Evolutionary conservation across 176 grass and related monocot species (phyloP).

Genomic region (Pharus latifolius): DNA sequence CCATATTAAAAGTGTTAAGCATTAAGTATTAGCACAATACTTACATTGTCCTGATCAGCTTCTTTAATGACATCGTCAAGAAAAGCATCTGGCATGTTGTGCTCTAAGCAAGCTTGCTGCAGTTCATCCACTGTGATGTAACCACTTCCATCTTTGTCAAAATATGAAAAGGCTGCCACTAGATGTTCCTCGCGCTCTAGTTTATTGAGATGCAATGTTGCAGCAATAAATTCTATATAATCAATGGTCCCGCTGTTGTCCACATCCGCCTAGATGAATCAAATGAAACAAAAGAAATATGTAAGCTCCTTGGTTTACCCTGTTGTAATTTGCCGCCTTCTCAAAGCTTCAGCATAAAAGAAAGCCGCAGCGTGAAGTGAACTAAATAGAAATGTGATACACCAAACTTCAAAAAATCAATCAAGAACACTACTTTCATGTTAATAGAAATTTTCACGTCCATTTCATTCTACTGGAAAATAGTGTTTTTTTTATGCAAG

Average conservation of each 20-base stretch:
- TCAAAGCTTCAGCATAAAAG: conserved; percentile 6
- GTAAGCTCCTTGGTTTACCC: conserved; percentile 6
- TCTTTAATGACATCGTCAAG: conserved; percentile 97
- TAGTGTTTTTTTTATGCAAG: too few species aligned
- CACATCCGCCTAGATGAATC: conserved; percentile 71
- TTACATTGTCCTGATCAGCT: conserved; percentile 98
- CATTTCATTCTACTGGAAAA: too few species aligned
- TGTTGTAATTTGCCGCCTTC: neutral
- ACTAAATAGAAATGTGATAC: too few species aligned
- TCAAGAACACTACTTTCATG: too few species aligned
- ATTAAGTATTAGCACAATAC: conserved; percentile 16
- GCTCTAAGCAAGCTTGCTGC: conserved; percentile 90
- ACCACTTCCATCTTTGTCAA: conserved; percentile 97
- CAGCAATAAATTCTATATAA: conserved; percentile 98
- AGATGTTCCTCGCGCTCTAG: conserved; percentile 94
- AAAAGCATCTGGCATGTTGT: conserved; percentile 96
- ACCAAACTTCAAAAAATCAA: too few species aligned
- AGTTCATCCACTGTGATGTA: conserved; percentile 98
- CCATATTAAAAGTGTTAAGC: neutral
- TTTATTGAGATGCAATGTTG: conserved; percentile 97
- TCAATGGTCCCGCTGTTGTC: conserved; percentile 99
- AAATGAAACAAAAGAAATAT: neutral
- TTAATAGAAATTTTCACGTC: too few species aligned
- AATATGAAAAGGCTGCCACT: conserved; percentile 88
- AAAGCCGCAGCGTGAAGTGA: neutral